Evolutionary conservation across 2,329 filamentous ascomycete genomes (phyloP), one percentile per base, ranked within the genome.

Genomic region (Chalaropsis ovoidea): DNA sequence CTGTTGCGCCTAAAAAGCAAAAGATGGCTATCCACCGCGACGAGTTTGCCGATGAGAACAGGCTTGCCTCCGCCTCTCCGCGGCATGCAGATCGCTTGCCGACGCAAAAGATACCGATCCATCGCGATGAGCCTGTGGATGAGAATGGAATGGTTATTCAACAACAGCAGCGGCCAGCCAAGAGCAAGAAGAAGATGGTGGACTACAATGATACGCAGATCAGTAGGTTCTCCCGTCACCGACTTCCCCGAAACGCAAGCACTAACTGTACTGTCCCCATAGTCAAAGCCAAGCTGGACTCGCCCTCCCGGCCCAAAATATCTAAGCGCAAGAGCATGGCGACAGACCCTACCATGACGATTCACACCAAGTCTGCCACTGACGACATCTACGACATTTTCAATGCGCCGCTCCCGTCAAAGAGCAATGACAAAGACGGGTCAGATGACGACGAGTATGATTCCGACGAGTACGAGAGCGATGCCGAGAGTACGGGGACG

Each of bases 321-420:
- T 88, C 86, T 69, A 89, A 89, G 74, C 94, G 88, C 74, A 86
- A 86, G 70, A 68, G 65, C 47, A 65, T 67, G 52, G 62, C 66
- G 0, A 69, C 75, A 1, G 93, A 97, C 75, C 89, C 92, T n/a
- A 99, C 94, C 1, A 96, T 99, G 92, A 99, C 94, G 0, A 84
- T 99, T 69, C 91, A 97, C 73, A 99, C 94, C 13, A 89, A 85
- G 71, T 93, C 94, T 69, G 94, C 94, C 3, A 96, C 93, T 68
- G 92, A 97, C 70, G 94, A 99, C 70, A 96, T 99, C 63, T 97
- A 97, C 72, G 91, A 91, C 67, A 90, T 99, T 61, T 99, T 97
- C 76, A 97, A 94, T 72, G 89, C 94, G 67, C 93, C 94, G 1
- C 75, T 93, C 22, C 76, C 77, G 65, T 68, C 74, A 11, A 65